phyloP scores from a whole-genome alignment of 1,139 yeast species.

The Taphrina betulina region DNA sequence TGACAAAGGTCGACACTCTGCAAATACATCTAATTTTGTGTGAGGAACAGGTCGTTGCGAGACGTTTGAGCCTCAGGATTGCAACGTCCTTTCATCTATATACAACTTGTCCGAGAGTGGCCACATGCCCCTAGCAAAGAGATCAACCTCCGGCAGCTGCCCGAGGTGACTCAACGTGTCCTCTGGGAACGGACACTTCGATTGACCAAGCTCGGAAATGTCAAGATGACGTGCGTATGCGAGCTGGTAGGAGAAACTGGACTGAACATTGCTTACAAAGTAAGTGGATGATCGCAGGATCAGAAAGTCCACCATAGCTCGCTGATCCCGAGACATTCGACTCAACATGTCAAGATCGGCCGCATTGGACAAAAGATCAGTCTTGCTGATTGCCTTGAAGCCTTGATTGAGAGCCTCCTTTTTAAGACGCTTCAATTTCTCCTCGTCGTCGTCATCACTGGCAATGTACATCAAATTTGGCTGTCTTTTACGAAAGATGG shows the following conservation, averaged over 20 bases:
- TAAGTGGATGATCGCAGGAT: background rate
- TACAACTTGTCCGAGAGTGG: too few relatives aligned
- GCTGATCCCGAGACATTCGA: background rate
- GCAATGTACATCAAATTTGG: too few relatives aligned
- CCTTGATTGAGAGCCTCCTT: background rate
- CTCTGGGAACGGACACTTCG: background rate
- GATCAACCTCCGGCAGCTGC: background rate
- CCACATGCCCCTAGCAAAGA: background rate
- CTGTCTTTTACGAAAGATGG: background rate
- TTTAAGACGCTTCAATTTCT: background rate
- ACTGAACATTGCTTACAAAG: background rate
- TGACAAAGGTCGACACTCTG: too few relatives aligned
- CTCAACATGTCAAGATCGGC: background rate
- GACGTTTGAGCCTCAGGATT: too few relatives aligned
- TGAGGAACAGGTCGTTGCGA: too few relatives aligned
- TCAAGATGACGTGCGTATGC: slow-evolving; percentile 1
- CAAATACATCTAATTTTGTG: too few relatives aligned
- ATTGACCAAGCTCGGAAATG: too few relatives aligned
- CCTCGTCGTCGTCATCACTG: too few relatives aligned
- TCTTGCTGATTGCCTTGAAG: background rate
- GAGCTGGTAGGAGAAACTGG: background rate
- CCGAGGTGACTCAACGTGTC: background rate
- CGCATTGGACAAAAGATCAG: background rate
- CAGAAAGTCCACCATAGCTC: background rate
- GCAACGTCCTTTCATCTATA: too few relatives aligned